A percentile compares a stretch with the other conserved stretches of the same genome.
Conservation (phyloP, 2,329 filamentous ascomycete species). For the Penicillium sp. region DNA sequence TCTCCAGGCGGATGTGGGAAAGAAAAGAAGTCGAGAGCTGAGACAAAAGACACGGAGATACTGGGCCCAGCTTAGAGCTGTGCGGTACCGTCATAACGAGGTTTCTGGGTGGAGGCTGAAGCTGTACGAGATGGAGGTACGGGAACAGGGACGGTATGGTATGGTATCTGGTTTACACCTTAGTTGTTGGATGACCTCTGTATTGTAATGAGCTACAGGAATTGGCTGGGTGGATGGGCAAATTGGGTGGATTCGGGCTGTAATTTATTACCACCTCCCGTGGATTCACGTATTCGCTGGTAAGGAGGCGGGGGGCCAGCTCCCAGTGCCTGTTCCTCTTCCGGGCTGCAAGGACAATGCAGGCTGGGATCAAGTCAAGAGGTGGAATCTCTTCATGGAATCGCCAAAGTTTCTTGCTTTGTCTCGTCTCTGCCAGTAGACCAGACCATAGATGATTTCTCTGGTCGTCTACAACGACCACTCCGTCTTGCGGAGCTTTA, state of each 20-base stretch:
- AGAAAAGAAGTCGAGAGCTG: slow-evolving; percentile 37
- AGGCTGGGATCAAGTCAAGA: neutral
- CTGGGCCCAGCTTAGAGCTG: slow-evolving; percentile 24
- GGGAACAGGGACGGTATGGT: too few species aligned
- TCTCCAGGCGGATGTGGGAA: slow-evolving; percentile 46
- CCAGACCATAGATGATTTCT: neutral
- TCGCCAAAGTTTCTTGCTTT: neutral
- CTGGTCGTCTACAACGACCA: neutral
- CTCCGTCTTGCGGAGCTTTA: neutral
- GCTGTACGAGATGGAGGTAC: neutral
- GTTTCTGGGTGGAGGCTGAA: slow-evolving; percentile 29
- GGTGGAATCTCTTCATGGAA: slow-evolving; percentile 13
- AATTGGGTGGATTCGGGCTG: neutral
- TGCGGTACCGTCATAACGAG: slow-evolving; percentile 27
- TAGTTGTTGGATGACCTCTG: too few species aligned
- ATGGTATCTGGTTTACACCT: neutral
- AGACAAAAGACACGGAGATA: slow-evolving; percentile 34
- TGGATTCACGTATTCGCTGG: neutral
- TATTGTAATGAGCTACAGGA: too few species aligned
- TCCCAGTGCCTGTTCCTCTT: neutral
- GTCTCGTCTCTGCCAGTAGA: neutral
- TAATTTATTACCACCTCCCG: neutral
- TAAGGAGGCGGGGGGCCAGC: neutral
- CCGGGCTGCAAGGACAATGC: slow-evolving; percentile 15
- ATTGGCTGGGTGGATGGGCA: too few species aligned